Evolutionary conservation across 1,284 basidiomycete genomes (phyloP).

Genomic region (Microbotryum scabiosae): DNA sequence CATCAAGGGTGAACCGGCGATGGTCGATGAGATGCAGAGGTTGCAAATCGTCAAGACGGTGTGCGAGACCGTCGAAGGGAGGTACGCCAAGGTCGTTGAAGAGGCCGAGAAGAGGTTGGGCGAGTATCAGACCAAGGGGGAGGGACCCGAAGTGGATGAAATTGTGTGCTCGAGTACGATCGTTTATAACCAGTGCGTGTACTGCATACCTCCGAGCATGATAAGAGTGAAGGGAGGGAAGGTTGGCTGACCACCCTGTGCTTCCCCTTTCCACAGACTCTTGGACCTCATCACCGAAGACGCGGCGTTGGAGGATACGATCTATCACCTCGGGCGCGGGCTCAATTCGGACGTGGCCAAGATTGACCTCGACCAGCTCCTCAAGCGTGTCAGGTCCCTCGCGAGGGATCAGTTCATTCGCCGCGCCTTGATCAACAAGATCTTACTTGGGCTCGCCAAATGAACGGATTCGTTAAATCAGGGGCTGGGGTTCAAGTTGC

Average conservation of each 20-base stretch:
- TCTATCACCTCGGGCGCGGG: constrained; percentile 91
- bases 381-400: constrained; percentile 77
- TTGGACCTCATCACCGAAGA: constrained; percentile 96
- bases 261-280: constrained; percentile 50
- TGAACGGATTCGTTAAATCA: neutral
- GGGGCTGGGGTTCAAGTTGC: no score
- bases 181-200: constrained; percentile 83
- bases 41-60: constrained; percentile 90
- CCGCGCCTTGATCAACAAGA: constrained; percentile 38
- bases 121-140: constrained; percentile 62
- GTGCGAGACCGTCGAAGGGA: constrained; percentile 64
- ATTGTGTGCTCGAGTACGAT: constrained; percentile 89
- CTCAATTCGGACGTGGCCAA: constrained; percentile 67
- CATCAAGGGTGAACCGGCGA: constrained; percentile 78
- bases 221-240: no score
- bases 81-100: constrained; percentile 55
- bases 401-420: constrained; percentile 94
- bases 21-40: constrained; percentile 91
- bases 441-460: constrained; percentile 26
- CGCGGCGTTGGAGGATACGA: constrained; percentile 94
- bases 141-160: constrained; percentile 75
- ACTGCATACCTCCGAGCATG: neutral
- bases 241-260: neutral
- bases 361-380: constrained; percentile 83
- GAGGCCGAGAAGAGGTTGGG: constrained; percentile 59